Conservation (phyloP, 192 early-diverging fungal species). For the Pecoramyces ruminantium region DNA sequence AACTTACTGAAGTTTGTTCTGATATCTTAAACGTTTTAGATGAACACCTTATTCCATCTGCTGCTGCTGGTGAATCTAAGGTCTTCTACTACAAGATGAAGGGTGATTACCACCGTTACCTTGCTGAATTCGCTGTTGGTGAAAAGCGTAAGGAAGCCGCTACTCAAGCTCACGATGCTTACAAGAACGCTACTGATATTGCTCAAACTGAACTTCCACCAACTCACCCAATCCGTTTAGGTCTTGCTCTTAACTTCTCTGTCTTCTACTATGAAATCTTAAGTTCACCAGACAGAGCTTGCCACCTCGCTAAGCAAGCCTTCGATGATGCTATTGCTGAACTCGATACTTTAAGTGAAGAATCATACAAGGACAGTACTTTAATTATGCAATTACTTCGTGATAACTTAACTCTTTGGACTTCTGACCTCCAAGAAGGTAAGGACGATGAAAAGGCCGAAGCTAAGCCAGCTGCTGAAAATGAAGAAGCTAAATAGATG, state of each 20-base stretch:
- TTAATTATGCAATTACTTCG: constrained; percentile 98
- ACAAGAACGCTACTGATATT: constrained; percentile 89
- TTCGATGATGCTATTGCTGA: constrained; percentile 99
- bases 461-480: neutral
- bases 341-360: constrained; percentile 94
- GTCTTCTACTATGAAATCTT: constrained; percentile 99
- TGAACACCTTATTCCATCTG: constrained; percentile 77
- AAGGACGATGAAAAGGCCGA: constrained; percentile 4
- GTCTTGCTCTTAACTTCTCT: constrained; percentile 95
- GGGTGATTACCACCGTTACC: constrained; percentile 98
- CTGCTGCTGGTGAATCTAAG: constrained; percentile 91
- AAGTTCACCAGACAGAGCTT: constrained; percentile 93
- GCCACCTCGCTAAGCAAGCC: constrained; percentile 90
- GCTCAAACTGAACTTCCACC: constrained; percentile 85
- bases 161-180: constrained; percentile 72
- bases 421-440: constrained; percentile 88
- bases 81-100: constrained; percentile 99
- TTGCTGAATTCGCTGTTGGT: constrained; percentile 88
- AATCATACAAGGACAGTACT: constrained; percentile 98
- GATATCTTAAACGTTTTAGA: constrained; percentile 86
- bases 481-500: neutral
- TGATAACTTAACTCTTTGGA: constrained; percentile 99
- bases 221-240: constrained; percentile 97
- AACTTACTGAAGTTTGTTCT: constrained; percentile 86
- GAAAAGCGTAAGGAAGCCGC: constrained; percentile 72